Evolutionary conservation across 2,329 filamentous ascomycete species (phyloP).

Genomic region (Davidsoniella neocaledoniae): DNA sequence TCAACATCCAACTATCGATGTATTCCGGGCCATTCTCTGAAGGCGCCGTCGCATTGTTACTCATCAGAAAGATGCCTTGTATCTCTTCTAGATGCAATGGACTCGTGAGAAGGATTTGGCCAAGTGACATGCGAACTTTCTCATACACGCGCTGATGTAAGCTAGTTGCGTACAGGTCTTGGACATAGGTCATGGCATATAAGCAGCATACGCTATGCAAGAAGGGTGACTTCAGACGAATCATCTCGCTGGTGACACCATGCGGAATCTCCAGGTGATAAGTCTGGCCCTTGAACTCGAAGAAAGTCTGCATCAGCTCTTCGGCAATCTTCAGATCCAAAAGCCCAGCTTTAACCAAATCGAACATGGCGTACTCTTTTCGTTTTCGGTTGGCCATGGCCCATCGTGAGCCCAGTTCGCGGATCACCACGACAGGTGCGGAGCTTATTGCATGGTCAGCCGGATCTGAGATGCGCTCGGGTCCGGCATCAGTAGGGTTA

Average conservation of each 20-base stretch:
- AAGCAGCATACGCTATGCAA: constrained; percentile 25
- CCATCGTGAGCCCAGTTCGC: constrained; percentile 11
- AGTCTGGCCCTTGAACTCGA: constrained; percentile 10
- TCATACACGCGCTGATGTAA: constrained; percentile 24
- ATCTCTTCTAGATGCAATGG: constrained; percentile 26
- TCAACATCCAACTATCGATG: constrained; percentile 27
- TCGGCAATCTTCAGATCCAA: constrained; percentile 10
- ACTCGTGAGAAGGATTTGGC: constrained; percentile 23
- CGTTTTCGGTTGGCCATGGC: constrained; percentile 12
- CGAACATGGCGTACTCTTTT: constrained; percentile 12
- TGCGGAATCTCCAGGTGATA: constrained; percentile 12
- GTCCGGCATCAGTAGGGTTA: constrained; percentile 1
- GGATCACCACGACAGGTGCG: constrained; percentile 11
- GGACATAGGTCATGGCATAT: constrained; percentile 22
- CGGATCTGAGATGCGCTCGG: constrained; percentile 10
- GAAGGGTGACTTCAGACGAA: constrained; percentile 22
- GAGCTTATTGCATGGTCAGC: constrained; percentile 12
- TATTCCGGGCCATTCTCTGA: constrained; percentile 20
- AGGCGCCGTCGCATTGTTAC: constrained; percentile 16
- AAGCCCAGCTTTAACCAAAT: constrained; percentile 4
- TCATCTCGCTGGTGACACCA: constrained; percentile 13
- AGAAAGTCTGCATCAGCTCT: constrained; percentile 11
- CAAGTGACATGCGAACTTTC: constrained; percentile 22
- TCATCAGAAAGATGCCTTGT: constrained; percentile 24
- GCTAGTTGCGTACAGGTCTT: constrained; percentile 11